Percentiles rank a stretch among this genome's conserved stretches.
These are phyloP conservation scores for Ceratocystis alfenasii DNA, from an alignment of 2,329 filamentous ascomycete species.

Conservation along the genomic window DNA sequence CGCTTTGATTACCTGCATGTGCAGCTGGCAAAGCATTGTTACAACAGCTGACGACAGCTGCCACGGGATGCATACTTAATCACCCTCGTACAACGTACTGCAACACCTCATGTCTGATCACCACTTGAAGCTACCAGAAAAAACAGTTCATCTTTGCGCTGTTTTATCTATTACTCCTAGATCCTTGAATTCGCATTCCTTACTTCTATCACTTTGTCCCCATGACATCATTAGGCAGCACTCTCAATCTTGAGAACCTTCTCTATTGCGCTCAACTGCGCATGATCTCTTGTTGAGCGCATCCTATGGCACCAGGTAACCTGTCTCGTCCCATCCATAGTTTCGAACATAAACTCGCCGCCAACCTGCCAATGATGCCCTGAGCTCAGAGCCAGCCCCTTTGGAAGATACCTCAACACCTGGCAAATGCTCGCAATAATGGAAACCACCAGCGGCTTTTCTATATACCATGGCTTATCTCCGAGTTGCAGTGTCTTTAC, in stretches of 20 bases:
- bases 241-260: neutral
- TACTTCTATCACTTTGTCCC: neutral
- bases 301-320: slow-evolving; percentile 75
- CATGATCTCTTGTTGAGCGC: slow-evolving; percentile 65
- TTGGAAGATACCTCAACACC: slow-evolving; percentile 45
- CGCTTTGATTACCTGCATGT: neutral
- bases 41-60: neutral
- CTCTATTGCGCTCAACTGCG: slow-evolving; percentile 55
- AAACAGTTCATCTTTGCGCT: neutral
- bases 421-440: slow-evolving; percentile 45
- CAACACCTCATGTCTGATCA: neutral
- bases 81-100: neutral
- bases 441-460: slow-evolving; percentile 40
- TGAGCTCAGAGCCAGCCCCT: slow-evolving; percentile 48
- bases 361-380: slow-evolving; percentile 60
- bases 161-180: too few relatives aligned
- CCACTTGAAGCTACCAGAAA: neutral
- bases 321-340: slow-evolving; percentile 40
- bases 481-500: slow-evolving; percentile 50
- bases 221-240: neutral
- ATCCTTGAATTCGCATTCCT: neutral
- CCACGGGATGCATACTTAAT: neutral
- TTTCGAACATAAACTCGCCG: slow-evolving; percentile 67
- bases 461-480: slow-evolving; percentile 50
- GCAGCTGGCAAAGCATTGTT: neutral